Evolutionary conservation across 306 rosid species (phyloP), one percentile per base, ranked within the genome.

Genomic region (Macrotyloma uniflorum): DNA sequence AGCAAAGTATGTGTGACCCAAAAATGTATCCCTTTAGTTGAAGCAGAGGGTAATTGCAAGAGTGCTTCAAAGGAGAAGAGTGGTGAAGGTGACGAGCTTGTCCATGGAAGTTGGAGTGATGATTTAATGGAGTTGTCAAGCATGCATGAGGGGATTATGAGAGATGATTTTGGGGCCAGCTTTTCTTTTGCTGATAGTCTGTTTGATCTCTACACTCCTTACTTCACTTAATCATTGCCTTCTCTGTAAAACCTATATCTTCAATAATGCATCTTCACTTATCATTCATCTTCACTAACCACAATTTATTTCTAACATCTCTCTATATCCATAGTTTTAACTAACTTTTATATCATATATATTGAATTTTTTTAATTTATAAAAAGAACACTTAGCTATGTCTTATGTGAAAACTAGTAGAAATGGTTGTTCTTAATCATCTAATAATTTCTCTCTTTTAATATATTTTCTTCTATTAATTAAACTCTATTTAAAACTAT

Each of bases 151-250:
- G 24, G 19, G 28, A 62, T 49, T 10, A 58, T 19, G 51, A 23
- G 18, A 18, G 57, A 74, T 9, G 53, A 72, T 46, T 57, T 43
- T 69, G 88, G n/a, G 6, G 47, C 26, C 28, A 13, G 33, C 1
- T 78, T 86, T 53, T 80, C 83, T 83, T 70, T 86, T 55, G 58
- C 58, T 54, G 14, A 80, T 12, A 51, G 13, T 49, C 74, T 18
- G 2, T 38, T 68, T 13, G 67, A 74, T 74, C 64, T 61, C 1
- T 33, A 3, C 46, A 11, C 66, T 58, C 51, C 83, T 62, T 75
- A 4, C 43, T 28, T 46, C 2, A 14, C 23, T 23, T 84, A 81
- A 22, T 59, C 16, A 68, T 76, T 82, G 59, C 50, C 49, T 58
- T 79, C 59, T 0, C 18, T 14, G 1, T 9, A 54, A 54, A 23